Percentiles rank a stretch among this genome's conserved stretches.
These are phyloP conservation scores for Pharus latifolius DNA, from an alignment of 176 grass and related monocot genomes.

Conservation along the genomic window DNA sequence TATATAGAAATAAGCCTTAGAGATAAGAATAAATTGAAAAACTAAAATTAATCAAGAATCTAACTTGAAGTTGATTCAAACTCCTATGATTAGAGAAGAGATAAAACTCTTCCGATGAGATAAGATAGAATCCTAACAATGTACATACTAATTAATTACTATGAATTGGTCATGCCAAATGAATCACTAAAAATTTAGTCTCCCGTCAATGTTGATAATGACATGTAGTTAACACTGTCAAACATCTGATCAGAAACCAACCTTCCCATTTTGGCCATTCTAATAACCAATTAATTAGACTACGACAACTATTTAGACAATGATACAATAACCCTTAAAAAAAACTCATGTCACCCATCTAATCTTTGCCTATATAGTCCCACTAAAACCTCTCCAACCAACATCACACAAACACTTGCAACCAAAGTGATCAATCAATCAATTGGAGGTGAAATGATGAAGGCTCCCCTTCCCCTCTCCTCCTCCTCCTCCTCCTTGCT, in stretches of 20 bases:
- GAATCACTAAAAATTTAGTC: background rate
- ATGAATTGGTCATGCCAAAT: background rate
- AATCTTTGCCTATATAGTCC: constrained; percentile 9
- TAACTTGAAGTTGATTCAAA: no score
- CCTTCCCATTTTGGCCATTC: background rate
- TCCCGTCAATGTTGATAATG: background rate
- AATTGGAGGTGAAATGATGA: constrained; percentile 53
- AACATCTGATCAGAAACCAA: background rate
- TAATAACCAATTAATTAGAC: background rate
- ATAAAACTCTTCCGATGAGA: background rate
- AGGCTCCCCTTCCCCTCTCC: constrained; percentile 9
- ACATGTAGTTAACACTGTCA: background rate
- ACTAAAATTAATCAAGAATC: no score
- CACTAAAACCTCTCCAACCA: background rate
- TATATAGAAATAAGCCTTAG: no score
- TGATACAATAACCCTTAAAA: background rate
- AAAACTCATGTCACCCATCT: background rate
- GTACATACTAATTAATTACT: background rate
- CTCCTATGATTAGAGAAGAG: background rate
- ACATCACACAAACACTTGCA: background rate
- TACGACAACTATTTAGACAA: background rate
- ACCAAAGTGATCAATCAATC: background rate
- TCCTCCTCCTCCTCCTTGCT: background rate
- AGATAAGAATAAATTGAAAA: no score
- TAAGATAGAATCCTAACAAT: background rate